Evolutionary conservation across 2,329 filamentous ascomycete genomes (phyloP), one percentile per base, ranked within the genome.

Genomic region (Elsinoe arachidis): DNA sequence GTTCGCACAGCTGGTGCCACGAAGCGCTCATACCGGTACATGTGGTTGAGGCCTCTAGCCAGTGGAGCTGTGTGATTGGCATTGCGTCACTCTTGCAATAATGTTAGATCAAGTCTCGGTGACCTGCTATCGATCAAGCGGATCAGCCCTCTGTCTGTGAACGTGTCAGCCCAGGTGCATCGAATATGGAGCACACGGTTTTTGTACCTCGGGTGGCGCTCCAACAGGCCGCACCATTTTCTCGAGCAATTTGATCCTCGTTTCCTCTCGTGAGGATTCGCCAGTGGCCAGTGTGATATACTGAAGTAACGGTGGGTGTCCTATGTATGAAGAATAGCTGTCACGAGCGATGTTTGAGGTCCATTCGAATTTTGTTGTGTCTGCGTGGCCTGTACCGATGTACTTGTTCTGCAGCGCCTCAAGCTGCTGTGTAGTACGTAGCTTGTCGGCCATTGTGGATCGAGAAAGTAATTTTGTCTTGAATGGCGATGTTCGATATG

Each of bases 291-390:
- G 84, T 15, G 88, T 81, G 78, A 96, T 90, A 72, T 96, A 96
- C 38, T 88, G 84, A 14, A 97, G 79, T 60, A 96, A 79, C 6
- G 90, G 87, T 14, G 90, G 88, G 70, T 99, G 93, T 17, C 93
- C 93, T 62, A 93, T 81, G 66, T 95, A 91, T 61, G 85, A 90
- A 17, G 90, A 83, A 70, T 92, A 91, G 19, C 87, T 95, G 76
- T 99, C 93, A 70, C 93, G 90, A 69, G 90, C 83, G 69, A 97
- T 92, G 76, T 97, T 99, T 60, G 88, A 91, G 53, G 87, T 87
- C 90, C 91, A 99, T 75, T 99, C 93, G 84, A 93, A 93, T 72
- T 90, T 95, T 23, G 90, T 95, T 12, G 92, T 97, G 76, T 99
- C 93, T 43, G 92, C 89, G 73, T 96, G 91, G 21, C 93, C 93